Percentiles rank a stretch among this genome's conserved stretches.
Evolutionary conservation across 192 early-diverging fungal genomes (phyloP).

Genomic region (Geranomyces variabilis): DNA sequence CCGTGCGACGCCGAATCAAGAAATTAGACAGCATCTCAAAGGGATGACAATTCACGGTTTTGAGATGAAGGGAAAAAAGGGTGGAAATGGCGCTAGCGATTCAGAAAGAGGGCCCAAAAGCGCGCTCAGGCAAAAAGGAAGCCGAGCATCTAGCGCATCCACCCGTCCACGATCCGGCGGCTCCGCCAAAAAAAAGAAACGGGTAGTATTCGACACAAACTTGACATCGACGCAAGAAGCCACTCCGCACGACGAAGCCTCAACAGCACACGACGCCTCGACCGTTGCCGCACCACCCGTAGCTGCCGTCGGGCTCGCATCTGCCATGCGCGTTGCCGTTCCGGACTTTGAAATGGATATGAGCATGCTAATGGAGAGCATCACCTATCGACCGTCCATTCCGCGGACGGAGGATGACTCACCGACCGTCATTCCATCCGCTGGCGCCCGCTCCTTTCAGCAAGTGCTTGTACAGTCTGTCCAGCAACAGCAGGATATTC

Average conservation of each 20-base stretch:
- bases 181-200: background rate
- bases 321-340: background rate
- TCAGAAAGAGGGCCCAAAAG: background rate
- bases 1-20: constrained; percentile 35
- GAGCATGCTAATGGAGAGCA: constrained; percentile 14
- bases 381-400: constrained; percentile 23
- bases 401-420: background rate
- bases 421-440: background rate
- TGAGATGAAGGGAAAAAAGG: constrained; percentile 26
- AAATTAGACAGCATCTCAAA: constrained; percentile 36
- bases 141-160: background rate
- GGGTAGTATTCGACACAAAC: background rate
- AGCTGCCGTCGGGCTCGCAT: background rate
- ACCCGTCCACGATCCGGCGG: background rate
- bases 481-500: background rate
- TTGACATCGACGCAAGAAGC: background rate
- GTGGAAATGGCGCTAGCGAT: constrained; percentile 10
- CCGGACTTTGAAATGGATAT: constrained; percentile 17
- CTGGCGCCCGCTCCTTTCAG: background rate
- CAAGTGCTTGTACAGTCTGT: background rate
- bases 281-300: background rate
- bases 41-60: constrained; percentile 41
- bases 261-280: background rate
- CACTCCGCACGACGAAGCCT: background rate
- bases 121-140: background rate